phyloP scores from a whole-genome alignment of 2,329 filamentous ascomycete species.

The Neopestalotiopsis clavispora region DNA sequence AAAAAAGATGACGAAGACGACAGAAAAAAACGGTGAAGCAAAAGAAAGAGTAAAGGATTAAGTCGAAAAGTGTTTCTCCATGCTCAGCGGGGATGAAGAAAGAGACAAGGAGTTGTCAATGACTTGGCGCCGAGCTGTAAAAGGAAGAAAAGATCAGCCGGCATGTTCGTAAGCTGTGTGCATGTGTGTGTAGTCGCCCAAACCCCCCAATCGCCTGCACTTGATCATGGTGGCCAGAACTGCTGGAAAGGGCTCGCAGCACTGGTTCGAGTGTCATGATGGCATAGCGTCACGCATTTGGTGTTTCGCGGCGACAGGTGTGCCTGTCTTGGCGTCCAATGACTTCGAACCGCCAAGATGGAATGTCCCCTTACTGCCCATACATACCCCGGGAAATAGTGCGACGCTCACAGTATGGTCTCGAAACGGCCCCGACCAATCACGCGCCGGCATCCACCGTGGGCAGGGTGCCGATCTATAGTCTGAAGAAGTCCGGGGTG shows the following conservation, averaged over 20 bases:
- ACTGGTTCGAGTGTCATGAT: background rate
- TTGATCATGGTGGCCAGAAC: background rate
- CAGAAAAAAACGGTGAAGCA: background rate
- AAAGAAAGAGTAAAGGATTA: slow-evolving; percentile 3
- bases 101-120: background rate
- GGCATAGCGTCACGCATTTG: slow-evolving; percentile 11
- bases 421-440: background rate
- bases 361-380: background rate
- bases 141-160: background rate
- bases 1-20: slow-evolving; percentile 2
- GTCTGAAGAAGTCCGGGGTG: background rate
- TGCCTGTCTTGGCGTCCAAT: slow-evolving; percentile 6
- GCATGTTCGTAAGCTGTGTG: background rate
- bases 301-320: slow-evolving; percentile 3
- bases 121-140: slow-evolving; percentile 8
- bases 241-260: background rate
- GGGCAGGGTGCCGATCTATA: background rate
- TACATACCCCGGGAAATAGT: background rate
- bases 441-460: background rate
- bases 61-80: background rate
- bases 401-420: slow-evolving; percentile 2
- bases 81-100: background rate
- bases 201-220: too few relatives aligned
- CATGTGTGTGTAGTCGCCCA: too few relatives aligned
- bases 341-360: background rate